Percentiles rank a stretch among this genome's conserved stretches.
These are phyloP conservation scores for Salix koriyanagi DNA, from an alignment of 345 rosid genomes.

Conservation along the genomic window DNA sequence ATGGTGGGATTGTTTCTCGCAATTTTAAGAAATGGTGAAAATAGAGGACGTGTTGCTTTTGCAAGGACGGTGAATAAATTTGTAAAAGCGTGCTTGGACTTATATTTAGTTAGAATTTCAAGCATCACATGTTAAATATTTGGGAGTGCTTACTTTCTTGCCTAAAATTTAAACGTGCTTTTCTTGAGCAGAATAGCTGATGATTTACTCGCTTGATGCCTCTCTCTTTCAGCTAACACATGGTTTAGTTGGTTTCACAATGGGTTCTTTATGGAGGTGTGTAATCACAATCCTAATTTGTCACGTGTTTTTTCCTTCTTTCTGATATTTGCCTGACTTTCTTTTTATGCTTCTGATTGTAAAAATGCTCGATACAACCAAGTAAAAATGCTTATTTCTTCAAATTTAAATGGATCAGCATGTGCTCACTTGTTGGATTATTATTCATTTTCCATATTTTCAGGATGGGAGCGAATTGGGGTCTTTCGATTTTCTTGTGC, in stretches of 20 bases:
- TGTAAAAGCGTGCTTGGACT: neutral
- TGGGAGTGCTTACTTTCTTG: neutral
- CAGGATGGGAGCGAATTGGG: conserved; percentile 72
- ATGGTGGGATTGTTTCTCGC: neutral
- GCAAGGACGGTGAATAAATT: neutral
- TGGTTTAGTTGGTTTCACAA: conserved; percentile 76
- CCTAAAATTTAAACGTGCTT: neutral
- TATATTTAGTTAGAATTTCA: neutral
- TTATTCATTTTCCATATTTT: conserved; percentile 17
- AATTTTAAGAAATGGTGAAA: neutral
- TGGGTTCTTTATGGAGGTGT: conserved; percentile 93
- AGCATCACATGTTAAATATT: neutral
- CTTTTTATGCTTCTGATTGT: neutral
- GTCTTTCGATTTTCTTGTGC: conserved; percentile 70
- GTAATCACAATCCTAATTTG: neutral
- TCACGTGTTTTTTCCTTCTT: neutral
- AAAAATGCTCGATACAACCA: neutral
- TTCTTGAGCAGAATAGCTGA: neutral
- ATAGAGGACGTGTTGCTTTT: neutral
- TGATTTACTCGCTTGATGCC: neutral
- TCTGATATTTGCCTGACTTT: neutral
- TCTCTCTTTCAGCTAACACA: conserved; percentile 61
- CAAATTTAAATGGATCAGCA: conserved; percentile 5
- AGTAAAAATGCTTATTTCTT: neutral
- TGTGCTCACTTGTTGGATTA: too few relatives aligned